Conservation (phyloP, 441 rosid species). For the Pelargonium myrrhifolium region DNA sequence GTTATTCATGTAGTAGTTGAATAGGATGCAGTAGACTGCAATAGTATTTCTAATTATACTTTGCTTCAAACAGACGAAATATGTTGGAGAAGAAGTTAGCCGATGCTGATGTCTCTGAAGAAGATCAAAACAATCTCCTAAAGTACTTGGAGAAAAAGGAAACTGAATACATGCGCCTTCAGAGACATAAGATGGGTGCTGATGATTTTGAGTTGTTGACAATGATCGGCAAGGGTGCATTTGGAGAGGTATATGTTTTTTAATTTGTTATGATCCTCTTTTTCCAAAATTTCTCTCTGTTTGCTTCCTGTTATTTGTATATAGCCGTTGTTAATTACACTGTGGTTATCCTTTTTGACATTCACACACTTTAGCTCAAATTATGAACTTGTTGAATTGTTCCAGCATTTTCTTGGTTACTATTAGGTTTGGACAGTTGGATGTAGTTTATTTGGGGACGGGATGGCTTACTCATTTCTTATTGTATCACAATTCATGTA, state of each 20-base stretch:
- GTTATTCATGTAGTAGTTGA: not conserved
- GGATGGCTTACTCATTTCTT: not conserved
- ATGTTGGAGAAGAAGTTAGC: slow-evolving; percentile 35
- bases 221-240: slow-evolving; percentile 17
- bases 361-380: not conserved
- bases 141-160: slow-evolving; percentile 38
- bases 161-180: slow-evolving; percentile 38
- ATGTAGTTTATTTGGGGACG: not conserved
- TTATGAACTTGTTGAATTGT: not conserved
- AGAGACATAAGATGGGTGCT: slow-evolving; percentile 41
- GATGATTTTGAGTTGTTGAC: slow-evolving; percentile 34
- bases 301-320: not conserved
- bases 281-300: not conserved
- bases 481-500: not conserved
- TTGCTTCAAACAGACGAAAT: not conserved
- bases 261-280: not conserved
- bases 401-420: not conserved
- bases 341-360: not conserved
- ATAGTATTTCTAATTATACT: not conserved
- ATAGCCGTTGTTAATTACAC: not conserved
- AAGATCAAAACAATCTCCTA: slow-evolving; percentile 32
- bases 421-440: too few species aligned
- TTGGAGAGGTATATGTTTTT: not conserved
- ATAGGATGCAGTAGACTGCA: not conserved
- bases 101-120: slow-evolving; percentile 38